Percentiles rank a stretch among this genome's conserved stretches.
Evolutionary conservation across 2,329 filamentous ascomycete genomes (phyloP).

Genomic region (Claviceps arundinis): DNA sequence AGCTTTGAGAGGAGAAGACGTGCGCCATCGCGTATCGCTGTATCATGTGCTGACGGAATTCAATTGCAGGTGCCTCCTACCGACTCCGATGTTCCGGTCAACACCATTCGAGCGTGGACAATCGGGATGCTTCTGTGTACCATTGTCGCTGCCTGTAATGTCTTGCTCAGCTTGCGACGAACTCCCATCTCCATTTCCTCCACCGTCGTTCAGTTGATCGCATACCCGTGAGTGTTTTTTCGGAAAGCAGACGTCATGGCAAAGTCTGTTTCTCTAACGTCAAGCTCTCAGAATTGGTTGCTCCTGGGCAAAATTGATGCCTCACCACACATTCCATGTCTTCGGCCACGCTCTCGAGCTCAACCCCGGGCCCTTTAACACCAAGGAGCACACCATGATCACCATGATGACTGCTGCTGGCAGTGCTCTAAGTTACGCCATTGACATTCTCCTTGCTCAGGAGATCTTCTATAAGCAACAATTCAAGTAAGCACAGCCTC

Average conservation of each 20-base stretch:
- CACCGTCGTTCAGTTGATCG: constrained; percentile 41
- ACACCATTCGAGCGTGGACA: constrained; percentile 47
- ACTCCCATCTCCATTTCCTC: constrained; percentile 38
- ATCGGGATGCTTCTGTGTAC: constrained; percentile 46
- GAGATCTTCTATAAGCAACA: constrained; percentile 37
- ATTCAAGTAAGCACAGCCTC: constrained; percentile 18
- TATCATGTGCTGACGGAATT: not conserved
- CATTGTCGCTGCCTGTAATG: constrained; percentile 42
- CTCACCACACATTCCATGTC: constrained; percentile 16
- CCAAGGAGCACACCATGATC: constrained; percentile 37
- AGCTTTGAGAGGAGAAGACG: not conserved
- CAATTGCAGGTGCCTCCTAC: constrained; percentile 21
- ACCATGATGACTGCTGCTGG: constrained; percentile 30
- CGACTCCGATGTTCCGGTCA: constrained; percentile 38
- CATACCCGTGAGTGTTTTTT: constrained; percentile 38
- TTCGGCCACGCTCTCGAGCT: constrained; percentile 21
- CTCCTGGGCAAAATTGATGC: constrained; percentile 20
- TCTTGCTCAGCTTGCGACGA: constrained; percentile 35
- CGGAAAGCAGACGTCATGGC: too few species aligned
- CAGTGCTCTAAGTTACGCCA: constrained; percentile 20
- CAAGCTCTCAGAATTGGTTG: constrained; percentile 13
- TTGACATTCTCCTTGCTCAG: constrained; percentile 28
- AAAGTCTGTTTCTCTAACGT: not conserved
- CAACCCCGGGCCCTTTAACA: constrained; percentile 30
- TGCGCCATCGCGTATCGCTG: not conserved